Conservation (phyloP, 352 stramenopile genomes). For the Phytophthora pluvialis region DNA sequence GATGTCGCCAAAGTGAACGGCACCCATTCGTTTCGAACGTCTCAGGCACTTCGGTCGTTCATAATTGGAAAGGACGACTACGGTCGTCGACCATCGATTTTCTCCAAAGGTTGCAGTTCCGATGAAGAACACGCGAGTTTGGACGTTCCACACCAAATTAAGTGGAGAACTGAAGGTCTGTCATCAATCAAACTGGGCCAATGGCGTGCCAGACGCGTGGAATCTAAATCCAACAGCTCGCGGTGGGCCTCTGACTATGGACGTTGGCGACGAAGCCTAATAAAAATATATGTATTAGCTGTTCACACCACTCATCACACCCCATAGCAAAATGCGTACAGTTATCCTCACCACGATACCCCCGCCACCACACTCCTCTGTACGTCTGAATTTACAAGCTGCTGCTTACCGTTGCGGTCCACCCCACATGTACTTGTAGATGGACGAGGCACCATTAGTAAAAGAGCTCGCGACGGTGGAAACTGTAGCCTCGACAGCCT, state of each 20-base stretch:
- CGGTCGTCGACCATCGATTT: conserved; percentile 4
- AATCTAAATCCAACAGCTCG: neutral
- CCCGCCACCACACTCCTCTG: conserved; percentile 12
- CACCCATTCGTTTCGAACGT: conserved; percentile 4
- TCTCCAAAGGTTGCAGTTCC: neutral
- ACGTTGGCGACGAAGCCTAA: neutral
- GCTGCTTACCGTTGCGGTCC: conserved; percentile 31
- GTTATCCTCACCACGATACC: conserved; percentile 10
- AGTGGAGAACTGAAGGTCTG: neutral
- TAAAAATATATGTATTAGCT: conserved; percentile 28
- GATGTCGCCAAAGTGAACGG: conserved; percentile 1
- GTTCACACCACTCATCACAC: conserved; percentile 21
- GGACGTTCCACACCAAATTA: neutral
- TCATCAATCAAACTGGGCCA: conserved; percentile 10
- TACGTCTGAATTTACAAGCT: conserved; percentile 24
- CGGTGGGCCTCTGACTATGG: too few species aligned
- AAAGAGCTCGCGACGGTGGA: conserved; percentile 83
- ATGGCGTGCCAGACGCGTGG: neutral
- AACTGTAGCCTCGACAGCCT: conserved; percentile 73
- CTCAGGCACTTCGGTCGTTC: conserved; percentile 12
- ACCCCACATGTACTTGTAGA: conserved; percentile 89
- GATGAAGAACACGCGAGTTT: neutral
- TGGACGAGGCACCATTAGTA: conserved; percentile 74
- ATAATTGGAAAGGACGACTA: conserved; percentile 18
- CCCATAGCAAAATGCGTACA: conserved; percentile 18